Evolutionary conservation across 352 stramenopile genomes (phyloP).

Genomic region (Globisporangium cederbergense): DNA sequence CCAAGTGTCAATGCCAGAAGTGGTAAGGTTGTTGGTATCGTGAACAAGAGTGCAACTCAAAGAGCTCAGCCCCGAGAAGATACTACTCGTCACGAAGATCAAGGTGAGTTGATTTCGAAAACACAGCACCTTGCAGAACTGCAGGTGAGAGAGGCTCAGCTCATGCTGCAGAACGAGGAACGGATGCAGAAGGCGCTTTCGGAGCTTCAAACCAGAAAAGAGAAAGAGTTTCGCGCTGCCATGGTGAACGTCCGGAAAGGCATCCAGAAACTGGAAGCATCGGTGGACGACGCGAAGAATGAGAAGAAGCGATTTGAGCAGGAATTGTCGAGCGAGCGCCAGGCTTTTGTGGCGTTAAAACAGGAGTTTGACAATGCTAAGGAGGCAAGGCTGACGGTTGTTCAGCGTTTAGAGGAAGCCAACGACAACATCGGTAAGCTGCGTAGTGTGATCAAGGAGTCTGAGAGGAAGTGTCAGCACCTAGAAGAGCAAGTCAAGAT

Average conservation of each 20-base stretch:
- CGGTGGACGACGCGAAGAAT: conserved; percentile 38
- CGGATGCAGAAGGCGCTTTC: conserved; percentile 44
- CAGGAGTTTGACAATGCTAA: conserved; percentile 45
- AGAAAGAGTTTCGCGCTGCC: conserved; percentile 55
- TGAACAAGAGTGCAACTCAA: conserved; percentile 9
- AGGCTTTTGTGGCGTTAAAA: conserved; percentile 53
- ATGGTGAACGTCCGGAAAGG: conserved; percentile 75
- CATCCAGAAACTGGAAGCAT: conserved; percentile 63
- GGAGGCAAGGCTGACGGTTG: conserved; percentile 38
- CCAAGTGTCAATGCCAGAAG: conserved; percentile 13
- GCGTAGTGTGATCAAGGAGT: conserved; percentile 45
- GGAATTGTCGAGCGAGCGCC: conserved; percentile 43
- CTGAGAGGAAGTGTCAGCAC: conserved; percentile 28
- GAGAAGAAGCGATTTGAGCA: conserved; percentile 54
- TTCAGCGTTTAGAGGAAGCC: conserved; percentile 62
- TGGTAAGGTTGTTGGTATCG: conserved; percentile 24
- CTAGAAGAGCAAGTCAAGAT: conserved; percentile 29
- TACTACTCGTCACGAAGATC: conserved; percentile 11
- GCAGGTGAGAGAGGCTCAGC: conserved; percentile 45
- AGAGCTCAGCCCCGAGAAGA: conserved; percentile 14
- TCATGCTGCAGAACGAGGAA: conserved; percentile 47
- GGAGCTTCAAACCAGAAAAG: conserved; percentile 66
- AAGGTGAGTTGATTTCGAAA: conserved; percentile 32
- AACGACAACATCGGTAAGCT: conserved; percentile 67
- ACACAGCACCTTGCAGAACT: conserved; percentile 59